Conservation (phyloP, 2,329 filamentous ascomycete genomes). For the Chaetothyriales sp. region DNA sequence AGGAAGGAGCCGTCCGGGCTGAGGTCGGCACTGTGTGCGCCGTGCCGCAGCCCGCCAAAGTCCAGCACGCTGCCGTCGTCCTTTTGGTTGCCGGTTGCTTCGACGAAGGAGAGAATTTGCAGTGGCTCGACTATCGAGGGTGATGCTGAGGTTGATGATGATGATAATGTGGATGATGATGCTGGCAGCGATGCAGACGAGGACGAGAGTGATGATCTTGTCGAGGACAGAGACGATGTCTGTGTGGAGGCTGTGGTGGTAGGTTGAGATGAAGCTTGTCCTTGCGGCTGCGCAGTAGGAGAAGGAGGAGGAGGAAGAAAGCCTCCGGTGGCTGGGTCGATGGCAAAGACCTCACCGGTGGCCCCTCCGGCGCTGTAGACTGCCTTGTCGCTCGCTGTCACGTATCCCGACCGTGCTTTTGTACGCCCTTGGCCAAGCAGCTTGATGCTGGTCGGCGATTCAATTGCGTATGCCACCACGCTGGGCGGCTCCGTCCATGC, state of each 20-base stretch:
- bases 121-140: conserved; percentile 5
- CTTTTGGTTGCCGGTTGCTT: conserved; percentile 6
- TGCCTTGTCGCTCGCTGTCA: conserved; percentile 11
- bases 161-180: neutral
- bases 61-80: conserved; percentile 16
- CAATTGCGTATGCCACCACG: conserved; percentile 15
- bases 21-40: conserved; percentile 18
- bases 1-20: conserved; percentile 15
- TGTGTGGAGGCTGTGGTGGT: neutral
- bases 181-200: neutral
- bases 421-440: conserved; percentile 12
- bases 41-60: conserved; percentile 18
- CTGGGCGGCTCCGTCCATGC: conserved; percentile 16
- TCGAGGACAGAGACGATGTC: neutral
- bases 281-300: too few species aligned
- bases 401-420: conserved; percentile 14
- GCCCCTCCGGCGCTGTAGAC: conserved; percentile 17
- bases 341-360: conserved; percentile 16
- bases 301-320: conserved; percentile 3
- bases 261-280: neutral
- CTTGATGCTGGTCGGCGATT: conserved; percentile 11
- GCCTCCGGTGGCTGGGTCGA: conserved; percentile 12
- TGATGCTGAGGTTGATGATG: neutral
- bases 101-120: conserved; percentile 14
- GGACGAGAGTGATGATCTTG: neutral